Base-by-base conservation (phyloP, 495 filamentous ascomycete genomes). In the Zalerion maritima region DNA sequence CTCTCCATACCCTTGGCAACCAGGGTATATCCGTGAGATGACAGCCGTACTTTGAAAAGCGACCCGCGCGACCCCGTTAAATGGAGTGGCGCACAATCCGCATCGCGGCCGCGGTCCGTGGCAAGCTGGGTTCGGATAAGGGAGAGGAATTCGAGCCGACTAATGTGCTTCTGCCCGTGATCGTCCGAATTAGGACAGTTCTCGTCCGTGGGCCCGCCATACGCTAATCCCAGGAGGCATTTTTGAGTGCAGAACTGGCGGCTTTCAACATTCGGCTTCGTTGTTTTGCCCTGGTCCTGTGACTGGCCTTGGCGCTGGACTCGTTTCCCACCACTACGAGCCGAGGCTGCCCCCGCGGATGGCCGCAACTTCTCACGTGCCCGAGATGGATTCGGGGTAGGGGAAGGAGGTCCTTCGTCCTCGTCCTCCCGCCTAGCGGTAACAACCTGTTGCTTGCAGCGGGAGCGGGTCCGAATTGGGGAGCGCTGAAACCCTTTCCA, bases 1-100 rank as follows among this genome's bases (percentile, higher is more conserved):
- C 18, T 8, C 28, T 44, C 43, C 3, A 49, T 40, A 23, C 52
- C 54, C 41, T 69, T 69, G 10, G 55, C 60, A 9, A 59, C 55
- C 31, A 66, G 41, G 18, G 56, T 64, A 31, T 69, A 67, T 26
- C 62, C 57, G 32, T 65, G 41, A 7, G 58, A 54, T 31, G 46
- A 49, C 17, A 64, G 40, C 15, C 54, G 52, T 28, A 62, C 40
- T 31, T 58, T 59, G 26, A 62, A 59, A 26, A 62, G 51, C 12
- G 50, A 46, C 8, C 56, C 53, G 16, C 48, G 33, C 8, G 49
- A 40, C 9, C 63, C 54, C 19, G 50, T 43, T 9, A 49, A 11
- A 29, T 57, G 43, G 23, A 68, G 41, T 18, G 55, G 57, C 31
- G 49, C 38, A 31, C 35, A 60, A 18, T 61, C 50, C 7, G 49